These are phyloP conservation scores for Candida oleophila DNA, from an alignment of 805 yeast genomes.

Conservation along the genomic window DNA sequence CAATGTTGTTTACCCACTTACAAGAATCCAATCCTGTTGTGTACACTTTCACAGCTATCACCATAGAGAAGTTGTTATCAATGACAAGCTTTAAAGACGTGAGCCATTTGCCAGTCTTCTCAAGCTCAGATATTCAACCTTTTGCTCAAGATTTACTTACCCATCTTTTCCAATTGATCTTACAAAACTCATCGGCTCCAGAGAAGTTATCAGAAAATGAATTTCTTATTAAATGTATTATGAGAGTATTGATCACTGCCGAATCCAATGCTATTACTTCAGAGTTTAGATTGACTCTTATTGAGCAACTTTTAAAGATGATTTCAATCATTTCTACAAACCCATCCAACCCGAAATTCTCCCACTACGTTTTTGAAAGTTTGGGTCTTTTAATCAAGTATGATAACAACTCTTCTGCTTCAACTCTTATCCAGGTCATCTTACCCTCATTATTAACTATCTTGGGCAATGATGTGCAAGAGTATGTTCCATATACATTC, in stretches of 20 bases:
- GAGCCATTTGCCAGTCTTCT: slow-evolving; percentile 59
- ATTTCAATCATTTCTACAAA: slow-evolving; percentile 72
- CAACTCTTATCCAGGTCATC: slow-evolving; percentile 46
- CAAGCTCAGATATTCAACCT: slow-evolving; percentile 68
- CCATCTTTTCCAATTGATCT: slow-evolving; percentile 65
- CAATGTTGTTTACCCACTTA: slow-evolving; percentile 72
- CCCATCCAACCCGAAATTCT: slow-evolving; percentile 93
- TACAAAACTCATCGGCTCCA: slow-evolving; percentile 54
- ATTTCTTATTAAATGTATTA: slow-evolving; percentile 82
- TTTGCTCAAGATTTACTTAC: slow-evolving; percentile 58
- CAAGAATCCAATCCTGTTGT: slow-evolving; percentile 67
- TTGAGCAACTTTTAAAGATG: slow-evolving; percentile 68
- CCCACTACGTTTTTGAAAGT: slow-evolving; percentile 88
- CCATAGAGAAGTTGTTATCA: slow-evolving; percentile 84
- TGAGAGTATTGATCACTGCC: slow-evolving; percentile 75
- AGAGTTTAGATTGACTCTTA: slow-evolving; percentile 43
- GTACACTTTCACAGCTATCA: slow-evolving; percentile 89
- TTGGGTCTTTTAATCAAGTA: slow-evolving; percentile 72
- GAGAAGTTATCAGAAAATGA: slow-evolving; percentile 95
- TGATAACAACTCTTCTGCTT: slow-evolving; percentile 27
- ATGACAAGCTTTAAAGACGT: slow-evolving; percentile 59
- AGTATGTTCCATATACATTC: slow-evolving; percentile 88
- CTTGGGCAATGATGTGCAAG: slow-evolving; percentile 83
- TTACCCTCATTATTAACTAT: slow-evolving; percentile 68
- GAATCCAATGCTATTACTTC: slow-evolving; percentile 55